These are phyloP conservation scores for Benincasa hispida DNA, from an alignment of 306 rosid genomes.

Conservation along the genomic window DNA sequence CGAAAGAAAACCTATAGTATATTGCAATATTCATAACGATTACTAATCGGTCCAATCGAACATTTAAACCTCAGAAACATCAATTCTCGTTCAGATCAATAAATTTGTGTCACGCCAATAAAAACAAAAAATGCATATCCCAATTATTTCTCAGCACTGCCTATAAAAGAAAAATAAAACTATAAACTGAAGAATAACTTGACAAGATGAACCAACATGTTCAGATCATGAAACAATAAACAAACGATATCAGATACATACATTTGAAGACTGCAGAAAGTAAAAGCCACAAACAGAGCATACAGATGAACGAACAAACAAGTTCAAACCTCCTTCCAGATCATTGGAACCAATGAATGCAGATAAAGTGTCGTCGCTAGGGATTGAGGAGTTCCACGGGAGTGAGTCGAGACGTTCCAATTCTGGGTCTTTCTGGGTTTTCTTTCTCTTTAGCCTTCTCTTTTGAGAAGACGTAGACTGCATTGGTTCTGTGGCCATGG, in stretches of 20 bases:
- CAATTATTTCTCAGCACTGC: background rate
- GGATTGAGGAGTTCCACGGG: constrained; percentile 51
- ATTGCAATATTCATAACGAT: background rate
- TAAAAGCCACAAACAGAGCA: background rate
- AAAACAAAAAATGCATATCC: background rate
- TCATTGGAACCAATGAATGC: constrained; percentile 47
- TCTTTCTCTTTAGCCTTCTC: constrained; percentile 33
- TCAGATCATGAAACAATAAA: background rate
- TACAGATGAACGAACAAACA: background rate
- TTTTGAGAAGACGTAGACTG: constrained; percentile 1
- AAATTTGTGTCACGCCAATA: background rate
- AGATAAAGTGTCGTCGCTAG: constrained; percentile 37
- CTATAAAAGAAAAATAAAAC: background rate
- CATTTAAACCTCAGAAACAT: background rate
- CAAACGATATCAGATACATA: background rate
- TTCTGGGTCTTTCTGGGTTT: constrained; percentile 23
- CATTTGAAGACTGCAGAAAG: background rate
- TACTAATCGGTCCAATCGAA: background rate
- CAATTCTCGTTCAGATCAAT: background rate
- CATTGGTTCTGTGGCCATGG: constrained; percentile 5
- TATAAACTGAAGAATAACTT: background rate
- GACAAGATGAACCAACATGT: background rate
- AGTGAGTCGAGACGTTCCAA: constrained; percentile 49
- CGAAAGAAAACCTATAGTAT: constrained; percentile 54
- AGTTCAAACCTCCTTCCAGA: constrained; percentile 71